Base-by-base conservation (phyloP, 2,329 filamentous ascomycete species). In the Erysiphe neolycopersici region DNA sequence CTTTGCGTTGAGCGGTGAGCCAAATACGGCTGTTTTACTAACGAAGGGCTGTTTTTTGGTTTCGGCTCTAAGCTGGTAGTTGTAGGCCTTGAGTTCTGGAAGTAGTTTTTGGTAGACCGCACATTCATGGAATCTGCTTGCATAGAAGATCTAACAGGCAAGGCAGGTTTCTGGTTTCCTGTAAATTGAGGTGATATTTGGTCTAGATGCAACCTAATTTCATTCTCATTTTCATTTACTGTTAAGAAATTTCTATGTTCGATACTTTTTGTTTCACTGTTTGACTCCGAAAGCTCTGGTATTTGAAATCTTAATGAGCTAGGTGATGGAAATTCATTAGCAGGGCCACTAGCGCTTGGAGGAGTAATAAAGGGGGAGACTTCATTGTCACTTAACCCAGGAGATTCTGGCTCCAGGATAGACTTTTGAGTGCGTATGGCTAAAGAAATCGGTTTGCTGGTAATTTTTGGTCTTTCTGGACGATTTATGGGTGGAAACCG, bases 351-450 rank as follows among this genome's bases (percentile, higher is more conserved):
- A 4, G 71, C 69, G 51, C 73, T 76, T 0, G 85, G 83, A 16
- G 84, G 84, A 32, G 83, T 93, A 53, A 67, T 84, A 55, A 94
- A 93, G 0, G 87, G 85, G 1, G 87, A 93, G 0, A 74, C 55
- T 53, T 42, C 48, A 5, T 55, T 52, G 5, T 45, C 44, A 16
- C 30, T 22, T 36, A 37, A 33, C 35, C 44, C 43, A 26, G 47
- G 41, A 19, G 47, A 37, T 31, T 40, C 38, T 37, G 53, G 52
- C 17, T 49, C 50, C 5, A 54, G 46, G 13, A 47, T 48, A n/a
- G 48, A 48, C 26, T 45, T 45, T 36, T 64, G 61, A 19, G 56
- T 48, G 38, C 53, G 58, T 8, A 53, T 50, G 5, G 52, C 54
- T 31, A 56, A 42, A 35, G 47, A 47, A 38, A 50, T 42, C 16